Percentiles rank a stretch among this genome's conserved stretches.
These are phyloP conservation scores for Ampelocalamus luodianensis DNA, from an alignment of 176 grass and related monocot genomes.

Conservation along the genomic window DNA sequence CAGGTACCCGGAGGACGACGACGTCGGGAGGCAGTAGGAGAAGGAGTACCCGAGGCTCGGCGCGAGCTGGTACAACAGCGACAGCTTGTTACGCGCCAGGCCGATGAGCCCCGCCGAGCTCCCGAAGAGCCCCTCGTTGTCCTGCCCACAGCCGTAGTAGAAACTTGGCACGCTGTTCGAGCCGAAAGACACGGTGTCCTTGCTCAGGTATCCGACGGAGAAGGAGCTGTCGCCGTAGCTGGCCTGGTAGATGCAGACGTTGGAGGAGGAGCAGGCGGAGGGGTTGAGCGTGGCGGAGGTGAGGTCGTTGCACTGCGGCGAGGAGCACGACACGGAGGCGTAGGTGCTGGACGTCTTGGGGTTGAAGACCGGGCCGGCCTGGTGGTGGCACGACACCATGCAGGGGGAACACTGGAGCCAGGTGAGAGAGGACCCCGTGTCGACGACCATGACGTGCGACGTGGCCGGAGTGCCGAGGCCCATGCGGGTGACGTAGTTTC, in stretches of 20 bases:
- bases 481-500: conserved; percentile 79
- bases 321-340: conserved; percentile 60
- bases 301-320: conserved; percentile 57
- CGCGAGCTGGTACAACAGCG: conserved; percentile 75
- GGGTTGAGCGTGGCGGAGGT: conserved; percentile 73
- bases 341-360: conserved; percentile 70
- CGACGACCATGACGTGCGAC: conserved; percentile 68
- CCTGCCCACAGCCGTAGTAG: conserved; percentile 84
- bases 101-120: conserved; percentile 81
- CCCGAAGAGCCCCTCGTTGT: conserved; percentile 92
- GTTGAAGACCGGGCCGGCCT: conserved; percentile 65
- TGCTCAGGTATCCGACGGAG: conserved; percentile 78
- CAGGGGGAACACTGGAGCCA: conserved; percentile 90
- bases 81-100: conserved; percentile 79
- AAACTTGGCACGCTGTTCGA: conserved; percentile 57
- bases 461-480: conserved; percentile 69
- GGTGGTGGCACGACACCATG: conserved; percentile 62
- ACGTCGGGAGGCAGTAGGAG: conserved; percentile 84
- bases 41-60: conserved; percentile 72
- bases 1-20: conserved; percentile 64
- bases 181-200: conserved; percentile 72
- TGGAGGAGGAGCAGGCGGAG: conserved; percentile 53
- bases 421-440: conserved; percentile 79
- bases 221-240: conserved; percentile 92
- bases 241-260: conserved; percentile 83